These are phyloP conservation scores for Albifimbria verrucaria DNA, from an alignment of 2,329 filamentous ascomycete species.

Conservation along the genomic window DNA sequence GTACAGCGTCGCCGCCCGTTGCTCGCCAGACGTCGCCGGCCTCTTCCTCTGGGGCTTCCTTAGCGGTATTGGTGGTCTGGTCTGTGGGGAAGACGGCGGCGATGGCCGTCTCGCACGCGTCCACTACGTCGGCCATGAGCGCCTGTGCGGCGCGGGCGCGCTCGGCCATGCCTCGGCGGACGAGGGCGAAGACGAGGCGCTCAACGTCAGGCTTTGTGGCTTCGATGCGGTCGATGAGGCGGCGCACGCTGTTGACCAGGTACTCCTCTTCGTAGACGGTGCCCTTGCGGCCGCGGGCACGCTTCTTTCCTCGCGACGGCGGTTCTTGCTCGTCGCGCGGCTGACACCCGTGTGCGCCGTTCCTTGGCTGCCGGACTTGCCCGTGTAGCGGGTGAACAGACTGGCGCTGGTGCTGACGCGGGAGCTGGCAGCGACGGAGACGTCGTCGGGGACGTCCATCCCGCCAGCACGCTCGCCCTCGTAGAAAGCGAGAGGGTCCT, in stretches of 20 bases:
- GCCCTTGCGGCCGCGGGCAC: conserved; percentile 90
- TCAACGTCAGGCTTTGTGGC: conserved; percentile 68
- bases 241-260: conserved; percentile 79
- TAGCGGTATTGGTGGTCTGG: background rate
- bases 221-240: conserved; percentile 81
- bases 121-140: conserved; percentile 70
- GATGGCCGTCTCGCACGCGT: conserved; percentile 63
- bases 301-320: conserved; percentile 90
- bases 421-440: conserved; percentile 81
- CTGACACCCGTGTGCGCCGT: conserved; percentile 72
- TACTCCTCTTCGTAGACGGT: conserved; percentile 99
- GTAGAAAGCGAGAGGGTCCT: conserved; percentile 86
- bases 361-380: conserved; percentile 59
- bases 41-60: conserved; percentile 15
- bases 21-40: conserved; percentile 27
- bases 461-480: conserved; percentile 68
- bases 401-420: conserved; percentile 79
- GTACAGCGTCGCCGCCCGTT: conserved; percentile 49
- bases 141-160: conserved; percentile 74
- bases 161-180: conserved; percentile 83
- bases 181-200: conserved; percentile 70
- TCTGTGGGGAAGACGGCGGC: conserved; percentile 62
- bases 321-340: conserved; percentile 82
- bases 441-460: conserved; percentile 80
- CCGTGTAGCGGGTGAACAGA: conserved; percentile 90